Base-by-base conservation (phyloP, 129 eudicot genomes). In the Escallonia rubra region DNA sequence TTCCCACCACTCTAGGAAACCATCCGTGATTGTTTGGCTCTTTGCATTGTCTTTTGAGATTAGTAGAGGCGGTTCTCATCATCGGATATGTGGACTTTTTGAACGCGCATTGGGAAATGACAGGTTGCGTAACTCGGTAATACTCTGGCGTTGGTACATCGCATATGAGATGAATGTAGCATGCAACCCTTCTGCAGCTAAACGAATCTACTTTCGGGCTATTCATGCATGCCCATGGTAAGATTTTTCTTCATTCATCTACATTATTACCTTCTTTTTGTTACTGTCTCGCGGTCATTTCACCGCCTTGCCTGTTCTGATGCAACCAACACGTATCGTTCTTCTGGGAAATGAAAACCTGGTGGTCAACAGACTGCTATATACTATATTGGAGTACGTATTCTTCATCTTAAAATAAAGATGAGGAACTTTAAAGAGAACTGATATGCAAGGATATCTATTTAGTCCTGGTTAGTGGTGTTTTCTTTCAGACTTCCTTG, bases 201-300 rank as follows among this genome's bases (percentile, higher is more conserved):
- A 83, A 67, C 68, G 91, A 73, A 72, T 89, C 51, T 93, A 79
- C 81, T 93, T 89, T 41, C 96, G 98, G 13, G 98, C 98, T 23
- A 86, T 93, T 61, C 98, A 93, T 74, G 87, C 98, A 48, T 93
- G 98, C 72, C 98, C 98, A 68, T 89, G 98, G 98, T 93, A 78
- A 65, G 74, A 55, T 61, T 43, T 47, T 10, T 12, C 16, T 43
- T 15, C 34, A 23, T 23, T 23, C 34, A 23, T 23, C 34, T 23
- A 23, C 34, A 23, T 23, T 23, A 23, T 23, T 23, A 23, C 34
- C 34, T 23, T 23, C 34, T 23, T 23, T 23, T 23, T 23, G 34
- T 23, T 23, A 23, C 1, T 23, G 34, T 23, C 34, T 23, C 34
- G 34, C 34, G 34, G 34, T 23, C 34, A 23, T 23, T 23, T 23